Conservation (phyloP, 2,329 filamentous ascomycete species). For the Chaetothyriales sp. region DNA sequence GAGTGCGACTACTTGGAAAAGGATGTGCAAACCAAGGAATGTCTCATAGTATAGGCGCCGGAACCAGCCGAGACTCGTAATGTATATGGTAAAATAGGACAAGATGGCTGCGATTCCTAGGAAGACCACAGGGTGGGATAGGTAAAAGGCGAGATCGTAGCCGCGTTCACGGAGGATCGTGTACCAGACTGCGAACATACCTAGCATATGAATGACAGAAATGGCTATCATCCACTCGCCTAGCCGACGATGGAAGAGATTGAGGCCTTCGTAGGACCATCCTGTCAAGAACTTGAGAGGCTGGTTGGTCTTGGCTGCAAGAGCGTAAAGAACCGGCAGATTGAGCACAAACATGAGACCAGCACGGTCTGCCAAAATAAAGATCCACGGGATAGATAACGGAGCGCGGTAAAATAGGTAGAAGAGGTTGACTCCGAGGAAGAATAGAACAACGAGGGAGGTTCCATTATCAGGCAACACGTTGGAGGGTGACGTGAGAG, state of each 20-base stretch:
- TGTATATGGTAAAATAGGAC: conserved; percentile 48
- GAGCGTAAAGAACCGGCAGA: conserved; percentile 43
- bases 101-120: conserved; percentile 43
- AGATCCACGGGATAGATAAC: conserved; percentile 36
- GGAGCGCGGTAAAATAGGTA: conserved; percentile 43
- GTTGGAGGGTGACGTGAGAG: conserved; percentile 36
- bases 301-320: conserved; percentile 51
- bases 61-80: conserved; percentile 48
- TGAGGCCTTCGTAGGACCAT: conserved; percentile 52
- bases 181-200: conserved; percentile 45
- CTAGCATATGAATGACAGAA: conserved; percentile 41
- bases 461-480: conserved; percentile 44
- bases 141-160: conserved; percentile 37
- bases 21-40: conserved; percentile 46
- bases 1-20: conserved; percentile 43
- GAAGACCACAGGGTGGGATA: conserved; percentile 39
- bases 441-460: conserved; percentile 38
- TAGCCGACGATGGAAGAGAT: conserved; percentile 51
- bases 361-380: conserved; percentile 46
- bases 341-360: conserved; percentile 40
- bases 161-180: conserved; percentile 37
- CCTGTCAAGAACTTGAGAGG: conserved; percentile 48
- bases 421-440: conserved; percentile 44
- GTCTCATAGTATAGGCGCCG: conserved; percentile 49
- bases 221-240: conserved; percentile 50